Base-by-base conservation (phyloP, 768 basidiomycete species). In the Hygrocybe punicea region DNA sequence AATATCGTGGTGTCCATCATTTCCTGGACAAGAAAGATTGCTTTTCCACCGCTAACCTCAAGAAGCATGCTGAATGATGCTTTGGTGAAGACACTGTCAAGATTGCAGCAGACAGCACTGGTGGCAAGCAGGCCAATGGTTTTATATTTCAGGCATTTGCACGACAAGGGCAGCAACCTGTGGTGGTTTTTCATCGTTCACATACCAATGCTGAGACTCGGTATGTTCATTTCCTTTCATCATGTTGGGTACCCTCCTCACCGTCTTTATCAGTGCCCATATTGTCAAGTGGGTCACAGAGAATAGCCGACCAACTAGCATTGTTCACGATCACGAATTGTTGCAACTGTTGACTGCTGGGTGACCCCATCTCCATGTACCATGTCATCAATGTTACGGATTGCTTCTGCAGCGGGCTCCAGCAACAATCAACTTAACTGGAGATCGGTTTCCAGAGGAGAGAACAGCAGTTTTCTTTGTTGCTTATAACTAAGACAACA, bases 301-400 rank as follows among this genome's bases (percentile, higher is more conserved):
- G 53, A 69, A 62, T 39, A 54, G 65, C 0, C 75, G 72, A 1
- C 71, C 72, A n/a, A 44, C 21, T 49, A 59, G 37, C 0, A 73
- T 75, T 25, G 65, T 76, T 0, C 45, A 63, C 3, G 73, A 78
- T 48, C 46, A 57, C 0, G 68, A 65, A 0, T 74, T 75, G 53
- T 39, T 57, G 1, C 45, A 19, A 2, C 52, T 77, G 9, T 72
- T 74, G 69, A 72, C 69, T 48, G 71, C 71, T 0, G 71, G 72
- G 1, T 53, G 69, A 6, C 76, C 71, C 0, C 63, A 67, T 10
- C 62, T 69, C 17, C 70, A 71, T 51, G 35, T 78, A 44, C 75
- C 76, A 0, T 72, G 67, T 0, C 59, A 62, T 2, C 24, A n/a
- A n/a, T n/a, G n/a, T n/a, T n/a, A n/a, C n/a, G n/a, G n/a, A n/a